Evolutionary conservation across 2,329 filamentous ascomycete species (phyloP).

Genomic region (Tolypocladium ovalisporum): DNA sequence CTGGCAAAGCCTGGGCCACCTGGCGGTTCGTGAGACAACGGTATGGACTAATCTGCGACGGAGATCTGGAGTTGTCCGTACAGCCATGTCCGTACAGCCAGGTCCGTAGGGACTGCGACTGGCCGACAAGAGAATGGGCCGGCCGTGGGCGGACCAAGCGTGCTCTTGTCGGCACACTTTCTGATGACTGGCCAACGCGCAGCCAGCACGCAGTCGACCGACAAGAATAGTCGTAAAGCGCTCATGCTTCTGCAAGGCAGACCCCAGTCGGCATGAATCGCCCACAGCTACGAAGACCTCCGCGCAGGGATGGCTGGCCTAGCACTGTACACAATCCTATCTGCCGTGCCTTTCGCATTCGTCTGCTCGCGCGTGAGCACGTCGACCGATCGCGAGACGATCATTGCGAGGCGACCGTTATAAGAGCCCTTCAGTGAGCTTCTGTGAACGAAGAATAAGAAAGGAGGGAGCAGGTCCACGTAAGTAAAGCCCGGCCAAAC

Average conservation of each 20-base stretch:
- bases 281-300: neutral
- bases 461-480: no score
- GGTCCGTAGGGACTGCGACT: neutral
- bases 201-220: neutral
- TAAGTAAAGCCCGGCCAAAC: neutral
- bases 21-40: conserved; percentile 3
- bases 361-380: neutral
- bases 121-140: neutral
- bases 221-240: neutral
- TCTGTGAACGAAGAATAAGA: no score
- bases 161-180: neutral
- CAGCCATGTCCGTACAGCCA: neutral
- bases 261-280: conserved; percentile 3
- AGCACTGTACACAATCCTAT: neutral
- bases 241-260: neutral
- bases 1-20: neutral
- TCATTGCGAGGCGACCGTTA: neutral
- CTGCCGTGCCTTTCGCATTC: neutral
- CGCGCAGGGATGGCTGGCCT: neutral
- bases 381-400: neutral
- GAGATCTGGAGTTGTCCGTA: neutral
- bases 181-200: neutral
- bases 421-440: no score
- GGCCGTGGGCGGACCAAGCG: neutral
- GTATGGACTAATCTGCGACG: neutral